phyloP scores from a whole-genome alignment of 2,329 filamentous ascomycete species.

The Aspergillus awamori region DNA sequence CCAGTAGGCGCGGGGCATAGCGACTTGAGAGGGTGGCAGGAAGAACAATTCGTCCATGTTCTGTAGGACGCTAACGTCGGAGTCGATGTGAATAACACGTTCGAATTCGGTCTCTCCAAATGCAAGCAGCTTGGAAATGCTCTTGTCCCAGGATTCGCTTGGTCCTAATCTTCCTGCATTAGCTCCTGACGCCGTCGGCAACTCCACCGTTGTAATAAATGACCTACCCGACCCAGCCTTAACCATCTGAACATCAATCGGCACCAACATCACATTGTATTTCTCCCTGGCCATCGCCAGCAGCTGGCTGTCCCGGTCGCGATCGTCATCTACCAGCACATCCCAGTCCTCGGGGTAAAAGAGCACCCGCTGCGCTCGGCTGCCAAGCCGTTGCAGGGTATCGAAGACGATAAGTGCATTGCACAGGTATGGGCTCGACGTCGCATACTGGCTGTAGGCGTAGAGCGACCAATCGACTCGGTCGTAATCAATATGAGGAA shows the following conservation, averaged over 20 bases:
- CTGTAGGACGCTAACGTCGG: conserved; percentile 65
- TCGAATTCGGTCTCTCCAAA: conserved; percentile 69
- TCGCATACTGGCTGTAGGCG: conserved; percentile 50
- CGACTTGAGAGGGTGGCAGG: conserved; percentile 61
- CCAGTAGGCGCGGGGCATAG: conserved; percentile 75
- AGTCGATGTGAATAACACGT: conserved; percentile 62
- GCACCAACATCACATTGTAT: conserved; percentile 55
- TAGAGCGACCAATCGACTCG: conserved; percentile 46
- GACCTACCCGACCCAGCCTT: conserved; percentile 31
- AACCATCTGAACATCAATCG: conserved; percentile 46
- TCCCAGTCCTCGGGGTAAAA: conserved; percentile 49
- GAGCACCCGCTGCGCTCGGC: conserved; percentile 43
- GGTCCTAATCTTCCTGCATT: conserved; percentile 21
- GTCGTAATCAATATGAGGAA: conserved; percentile 35
- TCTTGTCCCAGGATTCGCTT: conserved; percentile 62
- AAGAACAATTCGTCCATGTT: conserved; percentile 73
- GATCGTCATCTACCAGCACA: conserved; percentile 31
- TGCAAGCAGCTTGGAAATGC: conserved; percentile 68
- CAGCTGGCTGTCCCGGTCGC: conserved; percentile 48
- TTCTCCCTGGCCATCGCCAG: conserved; percentile 52
- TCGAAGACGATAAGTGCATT: conserved; percentile 49
- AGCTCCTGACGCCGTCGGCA: not conserved
- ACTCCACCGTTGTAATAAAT: not conserved
- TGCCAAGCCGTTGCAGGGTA: conserved; percentile 42
- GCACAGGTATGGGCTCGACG: conserved; percentile 45